Evolutionary conservation across 768 basidiomycete genomes (phyloP).

Genomic region (Amylocystis lapponica): DNA sequence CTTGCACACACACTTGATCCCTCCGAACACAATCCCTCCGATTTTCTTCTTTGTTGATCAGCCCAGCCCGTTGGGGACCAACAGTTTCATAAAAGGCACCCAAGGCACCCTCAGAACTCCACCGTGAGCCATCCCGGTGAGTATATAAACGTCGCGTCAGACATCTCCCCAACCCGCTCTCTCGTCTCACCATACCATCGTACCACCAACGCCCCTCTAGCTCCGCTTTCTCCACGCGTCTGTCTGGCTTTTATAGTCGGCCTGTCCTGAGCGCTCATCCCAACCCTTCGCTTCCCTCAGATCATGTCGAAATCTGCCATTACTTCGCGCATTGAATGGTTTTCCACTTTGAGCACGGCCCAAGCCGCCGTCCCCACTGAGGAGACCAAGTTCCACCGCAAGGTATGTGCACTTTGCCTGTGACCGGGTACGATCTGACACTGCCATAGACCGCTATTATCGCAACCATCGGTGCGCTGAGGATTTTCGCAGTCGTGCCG

Average conservation of each 20-base stretch:
- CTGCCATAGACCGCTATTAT: conserved; percentile 86
- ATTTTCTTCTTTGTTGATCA: too few species aligned
- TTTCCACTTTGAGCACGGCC: conserved; percentile 71
- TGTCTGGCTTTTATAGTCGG: too few species aligned
- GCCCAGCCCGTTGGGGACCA: too few species aligned
- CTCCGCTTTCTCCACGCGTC: conserved; percentile 2
- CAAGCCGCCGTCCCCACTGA: conserved; percentile 67
- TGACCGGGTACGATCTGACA: conserved; percentile 2
- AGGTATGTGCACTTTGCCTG: conserved; percentile 49
- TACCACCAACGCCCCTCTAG: conserved; percentile 6
- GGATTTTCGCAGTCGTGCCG: conserved; percentile 4
- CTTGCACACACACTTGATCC: too few species aligned
- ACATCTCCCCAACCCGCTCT: not conserved
- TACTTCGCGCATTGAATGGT: conserved; percentile 90
- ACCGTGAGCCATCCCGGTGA: too few species aligned
- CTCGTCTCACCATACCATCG: not conserved
- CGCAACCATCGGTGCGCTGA: conserved; percentile 86
- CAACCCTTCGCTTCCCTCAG: not conserved
- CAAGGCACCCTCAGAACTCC: too few species aligned
- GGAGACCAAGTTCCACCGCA: conserved; percentile 82
- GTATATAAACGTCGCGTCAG: too few species aligned
- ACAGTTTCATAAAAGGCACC: too few species aligned
- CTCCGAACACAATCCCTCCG: too few species aligned
- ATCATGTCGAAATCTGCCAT: conserved; percentile 25
- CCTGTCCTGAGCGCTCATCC: not conserved